These are phyloP conservation scores for Leccinum pachyderme DNA, from an alignment of 1,284 basidiomycete species.

Conservation along the genomic window DNA sequence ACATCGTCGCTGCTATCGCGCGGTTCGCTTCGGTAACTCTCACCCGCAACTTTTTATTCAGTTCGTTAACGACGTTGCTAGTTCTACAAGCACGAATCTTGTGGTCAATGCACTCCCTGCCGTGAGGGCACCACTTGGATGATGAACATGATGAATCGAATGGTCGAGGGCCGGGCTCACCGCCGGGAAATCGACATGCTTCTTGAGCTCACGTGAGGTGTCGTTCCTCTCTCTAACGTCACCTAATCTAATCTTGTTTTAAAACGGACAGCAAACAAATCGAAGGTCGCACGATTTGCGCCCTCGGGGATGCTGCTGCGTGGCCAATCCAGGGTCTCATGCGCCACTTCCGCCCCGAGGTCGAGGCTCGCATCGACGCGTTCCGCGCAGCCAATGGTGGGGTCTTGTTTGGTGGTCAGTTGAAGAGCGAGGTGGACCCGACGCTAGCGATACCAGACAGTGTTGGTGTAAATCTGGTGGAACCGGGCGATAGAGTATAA, in stretches of 20 bases:
- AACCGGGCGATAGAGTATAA: constrained; percentile 34
- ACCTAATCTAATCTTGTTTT: constrained; percentile 19
- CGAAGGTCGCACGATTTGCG: constrained; percentile 95
- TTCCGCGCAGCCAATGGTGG: constrained; percentile 81
- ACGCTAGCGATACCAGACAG: constrained; percentile 80
- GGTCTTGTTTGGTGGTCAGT: constrained; percentile 86
- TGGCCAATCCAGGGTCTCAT: constrained; percentile 98
- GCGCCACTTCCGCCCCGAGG: constrained; percentile 94
- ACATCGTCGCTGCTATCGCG: constrained; percentile 90
- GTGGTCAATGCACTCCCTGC: constrained; percentile 98
- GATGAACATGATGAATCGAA: constrained; percentile 97
- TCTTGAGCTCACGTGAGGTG: constrained; percentile 80
- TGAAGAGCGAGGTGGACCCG: constrained; percentile 72
- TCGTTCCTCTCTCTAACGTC: neutral
- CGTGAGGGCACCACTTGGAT: constrained; percentile 97
- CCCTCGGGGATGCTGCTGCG: constrained; percentile 94
- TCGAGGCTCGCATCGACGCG: constrained; percentile 81
- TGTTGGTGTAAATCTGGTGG: constrained; percentile 55
- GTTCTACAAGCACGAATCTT: constrained; percentile 99
- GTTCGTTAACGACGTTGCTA: constrained; percentile 25
- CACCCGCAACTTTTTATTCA: neutral
- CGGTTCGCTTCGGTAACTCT: constrained; percentile 79
- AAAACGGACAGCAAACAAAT: constrained; percentile 76
- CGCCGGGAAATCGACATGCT: constrained; percentile 97
- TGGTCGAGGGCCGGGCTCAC: constrained; percentile 87